Evolutionary conservation across 2,329 filamentous ascomycete species (phyloP).

Genomic region (Hypocrella siamensis): DNA sequence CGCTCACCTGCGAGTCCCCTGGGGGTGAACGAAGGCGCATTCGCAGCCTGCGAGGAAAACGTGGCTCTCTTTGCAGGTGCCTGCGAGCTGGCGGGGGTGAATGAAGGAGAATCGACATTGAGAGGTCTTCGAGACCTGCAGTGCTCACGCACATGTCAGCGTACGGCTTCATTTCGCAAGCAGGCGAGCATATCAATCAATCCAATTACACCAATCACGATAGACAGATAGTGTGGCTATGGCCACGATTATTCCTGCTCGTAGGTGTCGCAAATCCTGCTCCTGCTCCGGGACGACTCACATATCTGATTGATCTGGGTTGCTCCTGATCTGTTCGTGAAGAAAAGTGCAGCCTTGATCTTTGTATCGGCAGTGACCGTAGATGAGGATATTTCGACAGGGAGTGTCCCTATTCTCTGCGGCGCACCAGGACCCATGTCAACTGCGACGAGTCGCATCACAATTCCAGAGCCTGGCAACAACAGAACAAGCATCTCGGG

Average conservation of each 20-base stretch:
- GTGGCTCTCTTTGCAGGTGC: slow-evolving; percentile 49
- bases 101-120: slow-evolving; percentile 92
- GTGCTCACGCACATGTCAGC: slow-evolving; percentile 1
- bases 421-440: background rate
- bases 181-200: no score
- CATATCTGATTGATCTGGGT: slow-evolving; percentile 29
- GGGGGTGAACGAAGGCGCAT: slow-evolving; percentile 72
- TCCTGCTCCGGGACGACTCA: slow-evolving; percentile 18
- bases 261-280: background rate
- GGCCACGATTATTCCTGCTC: background rate
- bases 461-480: background rate
- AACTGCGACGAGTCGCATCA: slow-evolving; percentile 3
- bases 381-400: slow-evolving; percentile 85
- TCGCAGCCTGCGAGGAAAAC: slow-evolving; percentile 83
- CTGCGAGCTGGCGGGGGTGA: slow-evolving; percentile 50
- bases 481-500: no score
- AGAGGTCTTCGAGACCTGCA: slow-evolving; percentile 54
- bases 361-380: slow-evolving; percentile 84
- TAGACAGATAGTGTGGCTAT: no score
- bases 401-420: slow-evolving; percentile 75
- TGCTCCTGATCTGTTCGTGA: slow-evolving; percentile 56
- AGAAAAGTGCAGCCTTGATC: slow-evolving; percentile 85
- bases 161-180: no score
- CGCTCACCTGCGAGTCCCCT: slow-evolving; percentile 34
- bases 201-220: no score